A percentile compares a stretch with the other conserved stretches of the same genome.
phyloP scores from a whole-genome alignment of 805 yeast species.

The Candida broadrunensis region DNA sequence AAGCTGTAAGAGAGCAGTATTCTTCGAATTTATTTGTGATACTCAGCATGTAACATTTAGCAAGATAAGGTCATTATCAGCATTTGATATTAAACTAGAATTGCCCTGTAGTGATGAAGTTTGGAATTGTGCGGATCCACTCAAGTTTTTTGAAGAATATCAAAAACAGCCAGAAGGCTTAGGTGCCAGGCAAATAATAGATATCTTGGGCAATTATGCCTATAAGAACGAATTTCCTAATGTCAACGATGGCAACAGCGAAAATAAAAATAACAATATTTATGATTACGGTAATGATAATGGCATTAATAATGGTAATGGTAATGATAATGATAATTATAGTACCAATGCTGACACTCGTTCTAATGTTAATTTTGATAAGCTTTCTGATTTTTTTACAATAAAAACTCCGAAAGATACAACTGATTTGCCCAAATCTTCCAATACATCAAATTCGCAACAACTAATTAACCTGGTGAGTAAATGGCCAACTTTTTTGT shows the following conservation, averaged over 20 bases:
- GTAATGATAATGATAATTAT: too few species aligned
- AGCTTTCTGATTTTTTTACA: background rate
- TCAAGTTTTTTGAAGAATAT: slow-evolving; percentile 18
- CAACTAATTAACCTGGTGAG: background rate
- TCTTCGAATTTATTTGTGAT: slow-evolving; percentile 40
- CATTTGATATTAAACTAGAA: slow-evolving; percentile 43
- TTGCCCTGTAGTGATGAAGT: slow-evolving; percentile 45
- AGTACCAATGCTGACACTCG: too few species aligned
- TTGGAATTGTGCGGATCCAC: slow-evolving; percentile 33
- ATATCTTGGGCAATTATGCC: background rate
- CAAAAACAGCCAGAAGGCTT: slow-evolving; percentile 22
- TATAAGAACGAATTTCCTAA: background rate
- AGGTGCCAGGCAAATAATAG: background rate
- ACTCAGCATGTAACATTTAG: slow-evolving; percentile 36
- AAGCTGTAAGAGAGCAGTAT: slow-evolving; percentile 39
- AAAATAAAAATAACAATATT: background rate
- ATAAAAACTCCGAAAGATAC: background rate
- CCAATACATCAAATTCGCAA: background rate
- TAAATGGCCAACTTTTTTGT: slow-evolving; percentile 35
- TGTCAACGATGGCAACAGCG: background rate
- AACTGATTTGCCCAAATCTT: background rate
- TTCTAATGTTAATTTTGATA: background rate
- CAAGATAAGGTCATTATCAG: slow-evolving; percentile 27
- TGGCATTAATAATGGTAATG: background rate
- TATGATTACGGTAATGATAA: background rate